Percentiles rank a stretch among this genome's conserved stretches.
These are phyloP conservation scores for Yamadazyma aaseri DNA, from an alignment of 1,139 yeast genomes.

Conservation along the genomic window DNA sequence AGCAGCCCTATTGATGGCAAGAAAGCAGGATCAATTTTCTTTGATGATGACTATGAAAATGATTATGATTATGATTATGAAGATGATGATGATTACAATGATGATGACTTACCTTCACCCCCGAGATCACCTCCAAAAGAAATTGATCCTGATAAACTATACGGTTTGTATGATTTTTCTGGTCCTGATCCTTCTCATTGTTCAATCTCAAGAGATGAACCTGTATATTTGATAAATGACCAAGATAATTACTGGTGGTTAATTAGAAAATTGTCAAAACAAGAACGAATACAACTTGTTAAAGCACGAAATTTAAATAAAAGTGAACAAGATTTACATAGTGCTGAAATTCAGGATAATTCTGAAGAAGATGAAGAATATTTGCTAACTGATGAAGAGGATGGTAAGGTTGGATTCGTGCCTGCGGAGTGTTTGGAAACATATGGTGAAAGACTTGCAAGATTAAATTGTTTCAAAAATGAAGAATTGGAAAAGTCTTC, in stretches of 20 bases:
- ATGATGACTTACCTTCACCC: conserved; percentile 53
- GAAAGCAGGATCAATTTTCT: conserved; percentile 13
- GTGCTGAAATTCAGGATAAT: conserved; percentile 14
- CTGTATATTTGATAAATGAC: conserved; percentile 79
- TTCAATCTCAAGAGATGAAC: conserved; percentile 74
- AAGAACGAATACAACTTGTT: conserved; percentile 26
- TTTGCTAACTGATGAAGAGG: conserved; percentile 45
- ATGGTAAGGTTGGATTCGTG: conserved; percentile 78
- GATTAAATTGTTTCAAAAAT: conserved; percentile 89
- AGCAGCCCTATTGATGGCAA: conserved; percentile 1
- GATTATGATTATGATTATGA: conserved; percentile 16
- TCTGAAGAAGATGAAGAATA: conserved; percentile 12
- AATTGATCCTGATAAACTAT: conserved; percentile 77
- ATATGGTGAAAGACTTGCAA: conserved; percentile 84
- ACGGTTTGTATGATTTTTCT: conserved; percentile 81
- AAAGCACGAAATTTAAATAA: conserved; percentile 13
- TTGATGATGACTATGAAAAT: conserved; percentile 13
- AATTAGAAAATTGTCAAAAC: conserved; percentile 59
- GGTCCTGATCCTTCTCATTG: conserved; percentile 97
- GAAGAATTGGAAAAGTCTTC: conserved; percentile 60
- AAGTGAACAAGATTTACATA: conserved; percentile 12
- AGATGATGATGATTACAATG: conserved; percentile 19
- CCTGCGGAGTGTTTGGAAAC: conserved; percentile 97
- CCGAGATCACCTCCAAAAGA: conserved; percentile 84
- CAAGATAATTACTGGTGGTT: conserved; percentile 98